Evolutionary conservation across 345 rosid genomes (phyloP), one percentile per base, ranked within the genome.

Genomic region (Combretum micranthum): DNA sequence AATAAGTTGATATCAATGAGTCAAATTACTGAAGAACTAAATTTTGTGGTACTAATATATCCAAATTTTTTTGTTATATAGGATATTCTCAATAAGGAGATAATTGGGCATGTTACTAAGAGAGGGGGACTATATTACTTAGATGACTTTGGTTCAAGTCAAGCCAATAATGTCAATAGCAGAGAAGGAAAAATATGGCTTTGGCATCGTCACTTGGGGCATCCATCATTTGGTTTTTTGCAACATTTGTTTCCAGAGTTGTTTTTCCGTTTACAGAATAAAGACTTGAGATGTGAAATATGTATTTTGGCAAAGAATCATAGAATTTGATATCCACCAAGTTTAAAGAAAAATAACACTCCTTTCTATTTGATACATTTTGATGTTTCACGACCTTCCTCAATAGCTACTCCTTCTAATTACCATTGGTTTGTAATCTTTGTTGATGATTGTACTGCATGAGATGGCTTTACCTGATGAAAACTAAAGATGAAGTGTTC

Each of bases 51-150:
- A 16, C 47, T 54, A 4, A 63, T 63, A 20, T 47, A 54, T 5
- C 26, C 26, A 25, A 25, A 5, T 2, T 25, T 25, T 25, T 25
- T 2, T 25, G 3, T 25, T 25, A 25, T 25, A 25, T 25, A 25
- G 5, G 37, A 54, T 47, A 63, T 63, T 47, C 60, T 45, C 39
- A 47, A 26, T 6, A 45, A 53, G 47, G 25, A 47, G 53, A 54
- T 4, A 14, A 64, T 39, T 56, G 42, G 61, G 20, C 26, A 0
- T 49, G 49, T 48, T 42, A 64, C 61, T 56, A 56, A 42, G 56
- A 43, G 32, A 32, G 44, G 15, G 44, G 48, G 25, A 25, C 64
- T 25, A 0, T 65, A 25, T 3, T 53, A 11, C 0, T 1, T 52
- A 39, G 42, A 18, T 55, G 59, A 55, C 15, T 13, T 42, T 2